These are phyloP conservation scores for Scheffersomyces quercinus DNA, from an alignment of 1,139 yeast genomes.

Conservation along the genomic window DNA sequence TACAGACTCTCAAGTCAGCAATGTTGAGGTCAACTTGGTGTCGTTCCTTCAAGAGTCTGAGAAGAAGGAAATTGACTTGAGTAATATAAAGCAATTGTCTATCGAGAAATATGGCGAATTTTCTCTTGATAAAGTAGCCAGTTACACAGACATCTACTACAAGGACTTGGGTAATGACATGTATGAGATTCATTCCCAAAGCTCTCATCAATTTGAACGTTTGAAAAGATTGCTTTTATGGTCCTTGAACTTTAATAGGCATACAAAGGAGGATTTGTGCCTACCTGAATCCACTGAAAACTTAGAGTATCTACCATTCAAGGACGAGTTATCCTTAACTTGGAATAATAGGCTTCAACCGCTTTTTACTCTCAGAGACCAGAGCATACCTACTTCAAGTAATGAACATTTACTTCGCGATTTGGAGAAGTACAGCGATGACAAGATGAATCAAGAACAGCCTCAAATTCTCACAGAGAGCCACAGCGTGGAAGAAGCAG, in stretches of 20 bases:
- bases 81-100: conserved; percentile 23
- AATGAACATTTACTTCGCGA: conserved; percentile 11
- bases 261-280: conserved; percentile 20
- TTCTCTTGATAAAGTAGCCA: conserved; percentile 26
- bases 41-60: conserved; percentile 36
- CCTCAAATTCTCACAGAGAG: neutral
- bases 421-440: conserved; percentile 21
- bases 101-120: conserved; percentile 26
- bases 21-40: conserved; percentile 34
- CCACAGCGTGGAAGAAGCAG: too few relatives aligned
- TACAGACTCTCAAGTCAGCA: conserved; percentile 33
- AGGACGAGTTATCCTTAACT: conserved; percentile 33
- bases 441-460: conserved; percentile 9
- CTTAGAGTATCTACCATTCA: conserved; percentile 24
- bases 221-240: conserved; percentile 43
- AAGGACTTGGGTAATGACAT: conserved; percentile 19
- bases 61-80: conserved; percentile 33
- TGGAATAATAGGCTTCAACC: conserved; percentile 33
- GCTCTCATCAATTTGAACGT: conserved; percentile 26
- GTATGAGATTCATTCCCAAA: conserved; percentile 34
- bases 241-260: conserved; percentile 38
- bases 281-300: conserved; percentile 15
- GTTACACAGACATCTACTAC: conserved; percentile 38
- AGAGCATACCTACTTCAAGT: neutral
- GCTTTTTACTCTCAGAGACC: conserved; percentile 18